A percentile compares a stretch with the other conserved stretches of the same genome.
Evolutionary conservation across 805 yeast genomes (phyloP).

Genomic region (Metschnikowia colocasiae): DNA sequence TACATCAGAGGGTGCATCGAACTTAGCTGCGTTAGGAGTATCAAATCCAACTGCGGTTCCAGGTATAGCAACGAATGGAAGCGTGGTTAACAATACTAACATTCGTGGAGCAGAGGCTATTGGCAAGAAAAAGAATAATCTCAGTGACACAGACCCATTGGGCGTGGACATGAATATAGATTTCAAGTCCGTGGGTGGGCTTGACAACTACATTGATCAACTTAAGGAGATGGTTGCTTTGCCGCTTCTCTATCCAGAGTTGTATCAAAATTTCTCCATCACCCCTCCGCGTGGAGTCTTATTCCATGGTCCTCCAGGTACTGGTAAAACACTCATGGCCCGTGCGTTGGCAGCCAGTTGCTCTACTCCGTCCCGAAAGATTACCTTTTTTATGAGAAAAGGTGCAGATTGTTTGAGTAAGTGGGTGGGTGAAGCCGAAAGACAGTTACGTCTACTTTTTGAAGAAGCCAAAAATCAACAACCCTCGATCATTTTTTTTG

Average conservation of each 20-base stretch:
- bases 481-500: slow-evolving; percentile 94
- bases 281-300: slow-evolving; percentile 97
- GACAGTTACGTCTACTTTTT: slow-evolving; percentile 83
- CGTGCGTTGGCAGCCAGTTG: slow-evolving; percentile 95
- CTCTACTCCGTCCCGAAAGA: slow-evolving; percentile 76
- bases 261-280: slow-evolving; percentile 82
- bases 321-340: slow-evolving; percentile 98
- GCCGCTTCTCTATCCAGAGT: slow-evolving; percentile 89
- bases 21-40: slow-evolving; percentile 23
- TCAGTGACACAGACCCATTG: slow-evolving; percentile 89
- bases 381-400: slow-evolving; percentile 95
- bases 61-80: slow-evolving; percentile 7
- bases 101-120: slow-evolving; percentile 33
- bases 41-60: not conserved
- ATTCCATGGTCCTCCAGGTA: slow-evolving; percentile 99
- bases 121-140: slow-evolving; percentile 47
- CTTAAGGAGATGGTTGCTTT: slow-evolving; percentile 95
- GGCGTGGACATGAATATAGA: slow-evolving; percentile 87
- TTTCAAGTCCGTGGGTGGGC: slow-evolving; percentile 84
- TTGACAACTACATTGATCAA: slow-evolving; percentile 85
- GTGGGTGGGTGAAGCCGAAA: slow-evolving; percentile 99
- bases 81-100: slow-evolving; percentile 24
- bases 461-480: slow-evolving; percentile 96
- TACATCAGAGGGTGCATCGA: not conserved
- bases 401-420: slow-evolving; percentile 97